Conservation (phyloP, 169 alveolate species). For the Haemoproteus tartakovskyi region DNA sequence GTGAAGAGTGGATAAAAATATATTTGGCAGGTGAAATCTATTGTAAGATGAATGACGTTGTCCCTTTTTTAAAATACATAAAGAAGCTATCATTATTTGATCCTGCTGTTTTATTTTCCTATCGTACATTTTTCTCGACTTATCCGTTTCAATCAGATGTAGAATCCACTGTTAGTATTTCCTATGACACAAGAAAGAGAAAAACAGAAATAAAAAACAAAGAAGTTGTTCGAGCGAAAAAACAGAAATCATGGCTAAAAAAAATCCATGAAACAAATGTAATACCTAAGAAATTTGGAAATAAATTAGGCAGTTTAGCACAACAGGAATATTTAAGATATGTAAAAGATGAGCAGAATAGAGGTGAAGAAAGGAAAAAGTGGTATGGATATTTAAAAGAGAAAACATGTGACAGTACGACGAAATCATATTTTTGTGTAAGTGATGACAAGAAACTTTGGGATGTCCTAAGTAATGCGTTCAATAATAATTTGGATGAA, state of each 20-base stretch:
- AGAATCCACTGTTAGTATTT: too few species aligned
- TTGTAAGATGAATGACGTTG: too few species aligned
- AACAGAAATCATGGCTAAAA: constrained; percentile 42
- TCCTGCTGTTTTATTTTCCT: too few species aligned
- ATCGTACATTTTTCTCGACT: too few species aligned
- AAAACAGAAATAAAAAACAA: constrained; percentile 62
- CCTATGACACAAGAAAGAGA: too few species aligned
- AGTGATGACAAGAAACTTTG: too few species aligned
- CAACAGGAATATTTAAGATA: constrained; percentile 10
- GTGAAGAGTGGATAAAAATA: too few species aligned
- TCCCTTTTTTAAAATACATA: too few species aligned
- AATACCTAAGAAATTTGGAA: constrained; percentile 62
- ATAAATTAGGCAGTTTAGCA: constrained; percentile 62
- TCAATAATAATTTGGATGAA: not conserved
- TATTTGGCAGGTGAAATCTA: too few species aligned
- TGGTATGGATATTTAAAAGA: not conserved
- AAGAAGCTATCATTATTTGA: too few species aligned
- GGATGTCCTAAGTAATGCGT: not conserved
- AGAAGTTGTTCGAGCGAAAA: constrained; percentile 47
- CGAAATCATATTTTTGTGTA: not conserved
- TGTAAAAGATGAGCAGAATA: not conserved
- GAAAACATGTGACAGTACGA: not conserved
- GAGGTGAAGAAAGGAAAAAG: not conserved
- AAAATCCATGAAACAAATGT: constrained; percentile 30
- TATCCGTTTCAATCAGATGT: too few species aligned